phyloP scores from a whole-genome alignment of 169 alveolate species.

The Hepatocystis sp. region DNA sequence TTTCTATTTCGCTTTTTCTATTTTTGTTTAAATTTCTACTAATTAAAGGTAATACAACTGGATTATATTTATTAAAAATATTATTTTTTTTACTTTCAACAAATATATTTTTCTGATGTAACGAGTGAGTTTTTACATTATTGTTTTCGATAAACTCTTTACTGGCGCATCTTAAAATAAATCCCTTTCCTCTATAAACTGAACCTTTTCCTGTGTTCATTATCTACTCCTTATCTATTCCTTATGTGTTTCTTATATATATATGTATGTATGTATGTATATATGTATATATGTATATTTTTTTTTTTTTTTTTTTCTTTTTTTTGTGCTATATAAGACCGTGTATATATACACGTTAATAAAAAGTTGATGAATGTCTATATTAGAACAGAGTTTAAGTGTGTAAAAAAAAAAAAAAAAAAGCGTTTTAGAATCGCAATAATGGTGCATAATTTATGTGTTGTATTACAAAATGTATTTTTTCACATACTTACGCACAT shows the following conservation, averaged over 20 bases:
- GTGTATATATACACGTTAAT: not conserved
- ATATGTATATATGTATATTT: not conserved
- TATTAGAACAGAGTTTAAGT: too few species aligned
- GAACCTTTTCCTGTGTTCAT: constrained; percentile 10
- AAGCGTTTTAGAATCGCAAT: too few species aligned
- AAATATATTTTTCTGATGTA: constrained; percentile 8
- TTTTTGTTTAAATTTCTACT: constrained; percentile 6
- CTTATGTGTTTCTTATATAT: too few species aligned
- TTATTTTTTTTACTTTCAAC: constrained; percentile 27
- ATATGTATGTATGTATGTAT: not conserved
- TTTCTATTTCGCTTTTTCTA: not conserved
- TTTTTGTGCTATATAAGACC: too few species aligned
- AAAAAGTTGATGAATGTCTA: too few species aligned
- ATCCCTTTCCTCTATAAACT: constrained; percentile 50
- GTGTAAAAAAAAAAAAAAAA: too few species aligned
- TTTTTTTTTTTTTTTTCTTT: too few species aligned
- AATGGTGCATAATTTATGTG: too few species aligned
- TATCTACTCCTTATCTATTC: not conserved
- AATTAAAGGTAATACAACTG: constrained; percentile 36
- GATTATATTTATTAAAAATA: constrained; percentile 42
- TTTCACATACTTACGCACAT: too few species aligned
- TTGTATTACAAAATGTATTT: too few species aligned
- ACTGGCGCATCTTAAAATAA: constrained; percentile 16
- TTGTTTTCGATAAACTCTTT: constrained; percentile 16
- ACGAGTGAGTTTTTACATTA: not conserved